phyloP scores from a whole-genome alignment of 352 stramenopile species.

The Phytopythium sindhum region DNA sequence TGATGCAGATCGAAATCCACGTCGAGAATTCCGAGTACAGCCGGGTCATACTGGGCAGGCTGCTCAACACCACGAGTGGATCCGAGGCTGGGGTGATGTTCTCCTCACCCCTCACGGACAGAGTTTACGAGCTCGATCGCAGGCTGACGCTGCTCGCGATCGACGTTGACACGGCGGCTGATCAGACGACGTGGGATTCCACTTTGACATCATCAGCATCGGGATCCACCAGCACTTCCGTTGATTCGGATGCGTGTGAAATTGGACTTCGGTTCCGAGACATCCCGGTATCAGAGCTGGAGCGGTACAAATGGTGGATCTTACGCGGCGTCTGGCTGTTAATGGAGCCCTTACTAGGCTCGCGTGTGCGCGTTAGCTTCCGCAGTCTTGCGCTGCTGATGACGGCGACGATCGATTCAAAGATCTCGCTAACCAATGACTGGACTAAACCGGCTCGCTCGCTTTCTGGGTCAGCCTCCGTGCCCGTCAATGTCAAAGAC shows the following conservation, averaged over 20 bases:
- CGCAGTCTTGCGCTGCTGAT: conserved; percentile 5
- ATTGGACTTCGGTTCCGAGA: conserved; percentile 12
- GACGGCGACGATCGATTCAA: conserved; percentile 6
- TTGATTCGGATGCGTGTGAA: background rate
- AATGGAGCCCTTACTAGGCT: background rate
- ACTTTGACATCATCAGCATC: background rate
- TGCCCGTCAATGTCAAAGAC: conserved; percentile 15
- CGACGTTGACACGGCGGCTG: conserved; percentile 10
- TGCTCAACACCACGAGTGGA: conserved; percentile 4
- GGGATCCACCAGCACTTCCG: background rate
- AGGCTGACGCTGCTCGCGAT: conserved; percentile 15
- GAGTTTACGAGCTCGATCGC: conserved; percentile 11
- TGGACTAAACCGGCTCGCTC: conserved; percentile 2
- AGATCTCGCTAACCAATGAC: background rate
- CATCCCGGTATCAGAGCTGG: conserved; percentile 11
- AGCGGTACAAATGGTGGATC: conserved; percentile 16
- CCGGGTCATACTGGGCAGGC: conserved; percentile 1
- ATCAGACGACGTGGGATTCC: background rate
- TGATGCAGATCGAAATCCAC: conserved; percentile 21
- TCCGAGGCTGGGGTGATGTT: background rate
- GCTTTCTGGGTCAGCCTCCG: conserved; percentile 6
- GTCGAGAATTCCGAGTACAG: conserved; percentile 8
- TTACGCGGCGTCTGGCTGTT: conserved; percentile 10
- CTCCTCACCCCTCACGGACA: conserved; percentile 2
- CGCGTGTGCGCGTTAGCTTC: conserved; percentile 2